These are phyloP conservation scores for Termitomyces sp. DNA, from an alignment of 768 basidiomycete species.

Conservation along the genomic window DNA sequence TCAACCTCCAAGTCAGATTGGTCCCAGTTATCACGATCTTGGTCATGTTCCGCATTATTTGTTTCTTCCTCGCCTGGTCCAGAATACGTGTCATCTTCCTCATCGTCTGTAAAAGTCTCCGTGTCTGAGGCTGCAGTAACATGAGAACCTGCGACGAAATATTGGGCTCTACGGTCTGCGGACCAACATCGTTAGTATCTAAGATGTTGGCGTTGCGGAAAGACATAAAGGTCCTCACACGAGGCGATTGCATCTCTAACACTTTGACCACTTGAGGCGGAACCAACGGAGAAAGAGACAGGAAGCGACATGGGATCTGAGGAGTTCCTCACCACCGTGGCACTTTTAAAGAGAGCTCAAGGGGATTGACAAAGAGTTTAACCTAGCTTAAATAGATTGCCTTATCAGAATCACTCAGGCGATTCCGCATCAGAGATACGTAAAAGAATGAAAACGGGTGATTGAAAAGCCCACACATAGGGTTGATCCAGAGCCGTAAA, in stretches of 20 bases:
- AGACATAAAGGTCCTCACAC: conserved; percentile 33
- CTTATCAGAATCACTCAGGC: neutral
- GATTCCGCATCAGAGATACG: neutral
- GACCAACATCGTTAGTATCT: conserved; percentile 2
- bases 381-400: neutral
- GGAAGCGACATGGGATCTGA: conserved; percentile 39
- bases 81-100: conserved; percentile 25
- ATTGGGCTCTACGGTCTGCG: conserved; percentile 66
- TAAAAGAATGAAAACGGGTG: neutral
- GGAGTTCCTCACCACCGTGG: neutral
- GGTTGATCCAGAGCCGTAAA: neutral
- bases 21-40: conserved; percentile 13
- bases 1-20: conserved; percentile 20
- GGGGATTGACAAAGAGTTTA: neutral
- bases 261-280: conserved; percentile 43
- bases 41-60: conserved; percentile 8
- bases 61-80: conserved; percentile 16
- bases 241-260: conserved; percentile 56
- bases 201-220: neutral
- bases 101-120: conserved; percentile 33
- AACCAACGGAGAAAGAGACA: conserved; percentile 37
- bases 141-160: conserved; percentile 54
- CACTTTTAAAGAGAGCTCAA: neutral
- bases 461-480: neutral
- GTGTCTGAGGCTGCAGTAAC: conserved; percentile 44